A percentile compares a stretch with the other conserved stretches of the same genome.
Evolutionary conservation across 495 filamentous ascomycete species (phyloP).

Genomic region (Talaromyces ruber): DNA sequence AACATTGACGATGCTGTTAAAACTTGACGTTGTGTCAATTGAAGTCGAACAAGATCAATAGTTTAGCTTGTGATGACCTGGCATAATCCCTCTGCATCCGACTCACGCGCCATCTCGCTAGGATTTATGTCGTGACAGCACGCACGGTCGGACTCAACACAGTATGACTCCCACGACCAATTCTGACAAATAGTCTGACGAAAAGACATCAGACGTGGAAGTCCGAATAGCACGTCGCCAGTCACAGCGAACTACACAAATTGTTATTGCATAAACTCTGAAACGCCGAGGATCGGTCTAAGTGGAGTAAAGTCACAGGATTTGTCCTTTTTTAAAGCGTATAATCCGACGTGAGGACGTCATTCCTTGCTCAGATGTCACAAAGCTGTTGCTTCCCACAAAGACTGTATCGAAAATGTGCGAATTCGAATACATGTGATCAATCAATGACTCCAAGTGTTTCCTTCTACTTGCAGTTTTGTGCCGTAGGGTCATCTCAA

Average conservation of each 20-base stretch:
- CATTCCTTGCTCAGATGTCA: not conserved
- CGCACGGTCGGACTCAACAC: not conserved
- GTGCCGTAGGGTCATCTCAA: too few species aligned
- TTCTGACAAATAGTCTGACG: not conserved
- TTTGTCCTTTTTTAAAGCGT: not conserved
- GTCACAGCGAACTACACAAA: not conserved
- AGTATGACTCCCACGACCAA: not conserved
- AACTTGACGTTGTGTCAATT: not conserved
- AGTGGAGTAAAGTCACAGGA: not conserved
- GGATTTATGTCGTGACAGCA: not conserved
- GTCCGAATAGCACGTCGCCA: not conserved
- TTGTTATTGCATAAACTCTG: not conserved
- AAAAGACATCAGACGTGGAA: not conserved
- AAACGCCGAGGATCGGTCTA: not conserved
- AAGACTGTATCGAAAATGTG: not conserved
- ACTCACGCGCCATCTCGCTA: not conserved
- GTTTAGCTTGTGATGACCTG: not conserved
- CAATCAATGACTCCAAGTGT: not conserved
- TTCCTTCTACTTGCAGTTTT: not conserved
- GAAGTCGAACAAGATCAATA: not conserved
- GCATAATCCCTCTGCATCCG: not conserved
- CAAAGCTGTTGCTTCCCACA: not conserved
- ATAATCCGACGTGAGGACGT: not conserved
- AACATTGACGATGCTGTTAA: conserved; percentile 11
- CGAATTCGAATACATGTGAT: not conserved